A percentile compares a stretch with the other conserved stretches of the same genome.
phyloP scores from a whole-genome alignment of 2,329 filamentous ascomycete genomes.

The Penicillium sp. region DNA sequence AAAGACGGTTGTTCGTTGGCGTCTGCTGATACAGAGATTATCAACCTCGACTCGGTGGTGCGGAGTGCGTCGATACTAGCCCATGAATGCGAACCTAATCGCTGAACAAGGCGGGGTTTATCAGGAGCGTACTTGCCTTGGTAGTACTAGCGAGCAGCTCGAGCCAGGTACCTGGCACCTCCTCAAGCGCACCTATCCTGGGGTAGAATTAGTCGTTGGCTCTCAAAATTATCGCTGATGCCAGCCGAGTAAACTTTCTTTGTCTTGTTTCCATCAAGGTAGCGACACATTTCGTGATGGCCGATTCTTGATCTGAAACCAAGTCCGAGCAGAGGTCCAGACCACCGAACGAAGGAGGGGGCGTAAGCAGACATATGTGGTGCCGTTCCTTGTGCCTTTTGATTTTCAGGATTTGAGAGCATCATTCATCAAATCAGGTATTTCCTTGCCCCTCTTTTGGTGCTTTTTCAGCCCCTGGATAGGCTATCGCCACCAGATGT shows the following conservation, averaged over 20 bases:
- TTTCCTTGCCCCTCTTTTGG: neutral
- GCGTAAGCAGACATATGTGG: constrained; percentile 1
- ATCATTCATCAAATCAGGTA: neutral
- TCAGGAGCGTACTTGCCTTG: neutral
- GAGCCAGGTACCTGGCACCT: constrained; percentile 1
- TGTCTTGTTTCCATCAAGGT: neutral
- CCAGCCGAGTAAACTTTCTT: neutral
- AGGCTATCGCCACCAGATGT: constrained; percentile 8
- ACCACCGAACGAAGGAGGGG: constrained; percentile 1
- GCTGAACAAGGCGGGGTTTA: neutral
- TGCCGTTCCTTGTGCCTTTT: constrained; percentile 1
- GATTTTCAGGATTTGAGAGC: neutral
- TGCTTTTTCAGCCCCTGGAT: constrained; percentile 2
- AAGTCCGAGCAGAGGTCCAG: neutral
- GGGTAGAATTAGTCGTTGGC: neutral
- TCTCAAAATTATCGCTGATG: neutral
- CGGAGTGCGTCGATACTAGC: neutral
- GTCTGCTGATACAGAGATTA: neutral
- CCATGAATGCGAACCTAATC: neutral
- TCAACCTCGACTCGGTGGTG: neutral
- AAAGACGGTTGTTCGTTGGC: neutral
- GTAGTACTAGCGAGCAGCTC: constrained; percentile 3
- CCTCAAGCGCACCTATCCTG: neutral
- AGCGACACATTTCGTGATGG: neutral
- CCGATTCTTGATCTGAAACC: constrained; percentile 4